Base-by-base conservation (phyloP, 805 yeast genomes). In the Candida parachauliodes region DNA sequence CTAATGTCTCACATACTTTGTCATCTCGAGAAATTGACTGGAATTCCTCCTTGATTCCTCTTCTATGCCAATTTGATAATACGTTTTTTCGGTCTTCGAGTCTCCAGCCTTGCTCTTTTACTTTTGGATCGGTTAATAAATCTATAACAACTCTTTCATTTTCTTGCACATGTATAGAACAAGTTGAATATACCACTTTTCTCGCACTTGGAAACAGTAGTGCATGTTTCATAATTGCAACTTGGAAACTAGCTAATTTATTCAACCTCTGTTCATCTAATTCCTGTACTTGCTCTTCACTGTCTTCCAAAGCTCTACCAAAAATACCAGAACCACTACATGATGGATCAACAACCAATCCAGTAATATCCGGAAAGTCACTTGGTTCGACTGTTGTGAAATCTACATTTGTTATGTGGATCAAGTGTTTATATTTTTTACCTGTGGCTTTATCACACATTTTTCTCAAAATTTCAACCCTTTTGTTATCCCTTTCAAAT, bases 281-380 rank as follows among this genome's bases (percentile, higher is more conserved):
- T 41, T 77, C 79, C 36, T 76, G 75, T 27, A 64, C 72, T 17
- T 59, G 61, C 20, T 57, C 58, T 42, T 54, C 57, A 5, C 49
- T 40, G 43, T 73, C 86, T 33, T 80, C 81, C 41, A 74, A 63
- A 2, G 82, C 85, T 25, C 95, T 67, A n/a, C 97, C 96, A 65
- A 91, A 91, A 28, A 93, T 93, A 3, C 99, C 99, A 32, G 95
- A 83, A 0, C 99, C 99, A 17, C 96, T 88, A 59, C 99, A 93
- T 3, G 96, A 87, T 0, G 99, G 99, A 59, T 93, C 99, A 2
- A 93, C 94, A 2, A 93, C 70, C 28, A 93, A 63, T 0, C 95
- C 96, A 0, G 87, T 80, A 4, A 88, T 83, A 12, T 76, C 72
- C 1, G 72, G 65, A 43, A 69, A 85, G 32, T 81, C 83, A 1